Evolutionary conservation across 169 alveolate species (phyloP), one percentile per base, ranked within the genome.

Genomic region (Theileria annulata): DNA sequence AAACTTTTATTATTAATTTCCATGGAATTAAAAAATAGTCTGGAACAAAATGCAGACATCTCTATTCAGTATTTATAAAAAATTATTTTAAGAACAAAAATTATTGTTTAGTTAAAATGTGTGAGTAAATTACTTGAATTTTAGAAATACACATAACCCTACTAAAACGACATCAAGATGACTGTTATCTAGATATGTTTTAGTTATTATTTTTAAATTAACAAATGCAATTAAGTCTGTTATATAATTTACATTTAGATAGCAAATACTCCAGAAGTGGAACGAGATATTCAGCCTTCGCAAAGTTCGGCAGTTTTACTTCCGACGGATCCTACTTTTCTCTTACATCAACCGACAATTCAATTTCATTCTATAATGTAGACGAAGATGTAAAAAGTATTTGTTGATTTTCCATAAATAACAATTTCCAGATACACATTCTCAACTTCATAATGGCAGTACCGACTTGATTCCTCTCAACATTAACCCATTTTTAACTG

Each of bases 291-390:
- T 21, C 71, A 72, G 13, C 2, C n/a, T 72, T 56, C 15, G 21
- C 62, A n/a, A 72, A 58, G 25, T 72, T 28, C 13, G 69, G 60
- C 56, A 23, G 6, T 17, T 72, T 30, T 35, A 72, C 67, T 30
- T 33, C 79, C 35, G 79, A 72, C 33, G 79, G 79, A 25, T 58
- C 71, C 25, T 72, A 62, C 59, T 58, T 56, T 58, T 72, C 58
- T 30, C 3, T 49, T 23, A 42, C 42, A n/a, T 49, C 74, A n/a
- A 58, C 35, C 12, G 76, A 27, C 3, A 72, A 72, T 51, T 42
- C 71, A n/a, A 58, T 72, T 58, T 35, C 47, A 19, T 30, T 72
- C 21, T 72, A 58, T 60, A 33, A 72, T 30, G 33, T 58, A 0
- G 71, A 72, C 71, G 77, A 72, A 62, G 42, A 62, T 37, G n/a